phyloP scores from a whole-genome alignment of 306 rosid genomes.

The Acacia acuminata region DNA sequence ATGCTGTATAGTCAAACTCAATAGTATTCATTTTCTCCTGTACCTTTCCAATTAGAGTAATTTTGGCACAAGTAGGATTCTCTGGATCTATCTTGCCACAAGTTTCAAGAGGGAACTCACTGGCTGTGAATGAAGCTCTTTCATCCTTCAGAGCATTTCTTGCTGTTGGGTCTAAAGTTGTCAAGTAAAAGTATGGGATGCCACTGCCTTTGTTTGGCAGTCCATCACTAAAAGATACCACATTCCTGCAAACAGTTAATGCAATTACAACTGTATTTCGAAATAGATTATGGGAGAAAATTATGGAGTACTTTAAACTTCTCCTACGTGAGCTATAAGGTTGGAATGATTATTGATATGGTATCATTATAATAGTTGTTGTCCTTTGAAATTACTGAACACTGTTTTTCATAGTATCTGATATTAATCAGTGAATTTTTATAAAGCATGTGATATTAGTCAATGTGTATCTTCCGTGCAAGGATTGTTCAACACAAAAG shows the following conservation, averaged over 20 bases:
- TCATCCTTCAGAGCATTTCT: constrained; percentile 61
- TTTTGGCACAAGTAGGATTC: constrained; percentile 87
- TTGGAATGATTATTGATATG: not conserved
- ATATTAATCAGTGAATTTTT: not conserved
- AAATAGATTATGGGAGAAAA: not conserved
- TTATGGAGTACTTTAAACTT: not conserved
- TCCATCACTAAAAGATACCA: constrained; percentile 91
- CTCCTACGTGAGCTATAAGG: not conserved
- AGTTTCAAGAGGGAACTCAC: constrained; percentile 84
- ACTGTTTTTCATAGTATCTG: not conserved
- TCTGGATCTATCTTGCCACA: constrained; percentile 84
- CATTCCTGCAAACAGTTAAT: constrained; percentile 59
- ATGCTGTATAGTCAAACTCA: constrained; percentile 1
- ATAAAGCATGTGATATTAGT: not conserved
- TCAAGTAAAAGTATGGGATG: constrained; percentile 88
- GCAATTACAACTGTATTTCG: not conserved
- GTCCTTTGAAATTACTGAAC: not conserved
- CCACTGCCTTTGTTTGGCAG: constrained; percentile 64
- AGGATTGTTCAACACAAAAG: not conserved
- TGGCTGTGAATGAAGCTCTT: constrained; percentile 78
- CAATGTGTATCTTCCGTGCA: not conserved
- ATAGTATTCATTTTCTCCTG: constrained; percentile 18
- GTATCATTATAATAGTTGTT: not conserved
- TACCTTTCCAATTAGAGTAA: constrained; percentile 87
- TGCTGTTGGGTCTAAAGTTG: constrained; percentile 87